phyloP scores from a whole-genome alignment of 352 stramenopile genomes.

The Globisporangium polare region DNA sequence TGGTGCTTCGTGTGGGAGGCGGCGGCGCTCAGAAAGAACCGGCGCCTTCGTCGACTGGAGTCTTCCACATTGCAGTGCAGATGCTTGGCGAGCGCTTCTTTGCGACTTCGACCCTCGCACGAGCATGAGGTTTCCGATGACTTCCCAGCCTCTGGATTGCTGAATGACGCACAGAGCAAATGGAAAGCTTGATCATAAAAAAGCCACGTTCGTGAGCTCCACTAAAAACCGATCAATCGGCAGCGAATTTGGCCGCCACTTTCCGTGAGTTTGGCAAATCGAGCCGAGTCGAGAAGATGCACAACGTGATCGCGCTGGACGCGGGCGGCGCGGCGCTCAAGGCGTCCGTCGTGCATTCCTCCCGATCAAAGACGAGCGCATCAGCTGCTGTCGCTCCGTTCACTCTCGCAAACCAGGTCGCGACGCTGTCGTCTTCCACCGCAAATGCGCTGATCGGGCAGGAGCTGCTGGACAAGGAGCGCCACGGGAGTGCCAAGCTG shows the following conservation, averaged over 20 bases:
- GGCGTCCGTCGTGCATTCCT: slow-evolving; percentile 33
- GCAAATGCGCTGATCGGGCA: slow-evolving; percentile 31
- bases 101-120: too few species aligned
- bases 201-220: too few species aligned
- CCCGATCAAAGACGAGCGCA: not conserved
- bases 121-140: too few species aligned
- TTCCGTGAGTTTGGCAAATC: too few species aligned
- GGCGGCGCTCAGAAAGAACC: not conserved
- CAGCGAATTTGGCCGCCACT: too few species aligned
- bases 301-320: slow-evolving; percentile 46
- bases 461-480: slow-evolving; percentile 53
- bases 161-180: too few species aligned
- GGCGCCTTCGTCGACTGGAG: not conserved
- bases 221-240: too few species aligned
- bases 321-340: slow-evolving; percentile 60
- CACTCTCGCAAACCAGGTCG: slow-evolving; percentile 54
- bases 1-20: slow-evolving; percentile 7
- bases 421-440: slow-evolving; percentile 18
- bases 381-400: not conserved
- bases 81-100: slow-evolving; percentile 39
- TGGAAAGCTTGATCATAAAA: too few species aligned
- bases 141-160: too few species aligned
- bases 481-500: slow-evolving; percentile 42
- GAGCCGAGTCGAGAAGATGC: not conserved
- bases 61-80: slow-evolving; percentile 27